These are phyloP conservation scores for Sisymbrium altissimum DNA, from an alignment of 345 rosid genomes.

Conservation along the genomic window DNA sequence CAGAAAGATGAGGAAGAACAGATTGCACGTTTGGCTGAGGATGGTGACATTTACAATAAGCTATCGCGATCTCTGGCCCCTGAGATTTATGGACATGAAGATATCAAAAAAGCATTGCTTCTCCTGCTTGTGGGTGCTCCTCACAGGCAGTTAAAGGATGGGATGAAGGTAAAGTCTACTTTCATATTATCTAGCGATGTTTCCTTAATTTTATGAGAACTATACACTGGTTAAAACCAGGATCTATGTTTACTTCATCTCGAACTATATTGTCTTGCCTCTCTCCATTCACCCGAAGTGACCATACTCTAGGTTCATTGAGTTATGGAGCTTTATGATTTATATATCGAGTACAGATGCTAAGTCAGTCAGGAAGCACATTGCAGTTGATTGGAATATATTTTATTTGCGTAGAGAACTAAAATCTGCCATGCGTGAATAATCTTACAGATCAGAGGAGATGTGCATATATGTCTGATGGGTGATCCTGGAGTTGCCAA, in stretches of 20 bases:
- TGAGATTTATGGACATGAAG: conserved; percentile 99
- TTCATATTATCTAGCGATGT: not conserved
- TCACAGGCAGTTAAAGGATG: conserved; percentile 87
- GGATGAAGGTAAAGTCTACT: conserved; percentile 82
- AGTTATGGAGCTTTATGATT: conserved; percentile 7
- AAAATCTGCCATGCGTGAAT: not conserved
- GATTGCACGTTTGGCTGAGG: conserved; percentile 85
- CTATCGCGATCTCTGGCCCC: conserved; percentile 90
- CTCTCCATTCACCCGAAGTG: not conserved
- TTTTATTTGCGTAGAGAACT: not conserved
- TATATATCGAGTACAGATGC: not conserved
- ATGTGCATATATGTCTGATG: conserved; percentile 92
- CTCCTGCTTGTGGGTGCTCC: conserved; percentile 98
- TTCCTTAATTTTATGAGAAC: not conserved
- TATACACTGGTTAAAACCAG: not conserved
- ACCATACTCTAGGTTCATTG: not conserved
- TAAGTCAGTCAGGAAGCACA: not conserved
- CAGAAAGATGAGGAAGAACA: conserved; percentile 84
- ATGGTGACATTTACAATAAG: conserved; percentile 95
- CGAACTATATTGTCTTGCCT: not conserved
- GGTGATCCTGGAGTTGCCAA: conserved; percentile 99
- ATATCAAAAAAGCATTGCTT: conserved; percentile 90
- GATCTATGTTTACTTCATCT: not conserved
- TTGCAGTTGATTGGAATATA: not conserved
- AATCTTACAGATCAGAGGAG: conserved; percentile 86